phyloP scores from a whole-genome alignment of 495 filamentous ascomycete genomes.

The Polyplosphaeria fusca region DNA sequence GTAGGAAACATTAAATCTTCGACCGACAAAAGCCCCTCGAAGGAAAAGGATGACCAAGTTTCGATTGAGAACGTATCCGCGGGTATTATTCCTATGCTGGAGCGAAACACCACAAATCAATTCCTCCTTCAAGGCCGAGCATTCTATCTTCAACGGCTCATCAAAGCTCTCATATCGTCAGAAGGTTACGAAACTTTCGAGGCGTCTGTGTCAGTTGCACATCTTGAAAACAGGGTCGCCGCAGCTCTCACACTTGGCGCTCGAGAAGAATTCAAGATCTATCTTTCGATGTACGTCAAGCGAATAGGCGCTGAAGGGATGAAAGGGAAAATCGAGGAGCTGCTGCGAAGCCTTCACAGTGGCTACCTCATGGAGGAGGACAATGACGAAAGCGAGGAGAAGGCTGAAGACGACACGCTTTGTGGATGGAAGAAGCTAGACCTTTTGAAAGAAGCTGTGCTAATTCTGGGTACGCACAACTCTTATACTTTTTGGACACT shows the following conservation, averaged over 20 bases:
- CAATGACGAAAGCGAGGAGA: conserved; percentile 42
- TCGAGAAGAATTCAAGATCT: conserved; percentile 84
- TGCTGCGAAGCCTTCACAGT: conserved; percentile 75
- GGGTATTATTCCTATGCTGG: conserved; percentile 86
- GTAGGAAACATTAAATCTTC: conserved; percentile 68
- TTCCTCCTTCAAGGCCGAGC: conserved; percentile 87
- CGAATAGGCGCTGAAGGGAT: conserved; percentile 86
- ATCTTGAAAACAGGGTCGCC: conserved; percentile 91
- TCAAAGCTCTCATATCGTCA: conserved; percentile 76
- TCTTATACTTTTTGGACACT: not conserved
- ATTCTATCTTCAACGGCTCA: conserved; percentile 80
- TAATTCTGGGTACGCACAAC: conserved; percentile 81
- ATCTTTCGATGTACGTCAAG: conserved; percentile 94
- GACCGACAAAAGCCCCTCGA: conserved; percentile 36
- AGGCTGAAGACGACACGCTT: conserved; percentile 55
- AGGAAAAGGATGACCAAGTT: conserved; percentile 50
- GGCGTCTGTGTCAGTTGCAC: conserved; percentile 83
- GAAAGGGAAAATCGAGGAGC: conserved; percentile 83
- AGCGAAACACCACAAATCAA: conserved; percentile 91
- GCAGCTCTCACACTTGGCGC: conserved; percentile 81
- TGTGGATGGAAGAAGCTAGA: conserved; percentile 88
- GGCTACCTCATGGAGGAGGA: conserved; percentile 58
- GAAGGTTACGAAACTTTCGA: conserved; percentile 94
- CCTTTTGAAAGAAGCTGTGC: conserved; percentile 79
- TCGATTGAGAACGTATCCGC: conserved; percentile 69